Evolutionary conservation across 2,329 filamentous ascomycete genomes (phyloP).

Genomic region (Raffaelea arxii): DNA sequence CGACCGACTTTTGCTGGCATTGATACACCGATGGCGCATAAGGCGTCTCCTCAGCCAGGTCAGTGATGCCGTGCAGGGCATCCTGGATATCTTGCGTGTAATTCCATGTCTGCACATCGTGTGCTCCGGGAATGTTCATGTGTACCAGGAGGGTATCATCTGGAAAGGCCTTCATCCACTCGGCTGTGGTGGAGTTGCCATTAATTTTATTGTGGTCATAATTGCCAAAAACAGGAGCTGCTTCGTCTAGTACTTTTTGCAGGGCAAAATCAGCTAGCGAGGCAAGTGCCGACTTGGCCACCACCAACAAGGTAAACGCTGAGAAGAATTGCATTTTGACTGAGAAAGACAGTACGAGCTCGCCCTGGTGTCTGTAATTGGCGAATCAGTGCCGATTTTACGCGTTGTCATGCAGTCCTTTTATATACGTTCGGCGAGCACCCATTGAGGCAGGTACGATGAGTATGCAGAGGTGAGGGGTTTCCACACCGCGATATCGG

Average conservation of each 20-base stretch:
- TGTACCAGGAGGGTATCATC: conserved; percentile 32
- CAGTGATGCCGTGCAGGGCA: conserved; percentile 19
- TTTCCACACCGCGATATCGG: too few species aligned
- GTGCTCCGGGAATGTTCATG: conserved; percentile 40
- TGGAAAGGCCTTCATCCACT: conserved; percentile 35
- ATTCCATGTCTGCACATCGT: conserved; percentile 43
- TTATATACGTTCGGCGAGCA: too few species aligned
- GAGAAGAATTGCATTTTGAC: too few species aligned
- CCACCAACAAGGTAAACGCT: too few species aligned
- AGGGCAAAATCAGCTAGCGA: conserved; percentile 18
- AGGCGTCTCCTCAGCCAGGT: conserved; percentile 22
- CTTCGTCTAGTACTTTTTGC: conserved; percentile 30
- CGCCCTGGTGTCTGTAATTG: too few species aligned
- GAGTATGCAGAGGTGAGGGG: too few species aligned
- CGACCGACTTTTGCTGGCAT: conserved; percentile 30
- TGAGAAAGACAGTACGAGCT: too few species aligned
- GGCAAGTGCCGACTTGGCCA: too few species aligned
- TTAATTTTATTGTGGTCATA: too few species aligned
- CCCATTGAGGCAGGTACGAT: too few species aligned
- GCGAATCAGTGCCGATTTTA: too few species aligned
- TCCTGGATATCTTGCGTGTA: conserved; percentile 33
- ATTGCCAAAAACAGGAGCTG: conserved; percentile 31
- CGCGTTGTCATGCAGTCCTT: too few species aligned
- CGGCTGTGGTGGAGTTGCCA: conserved; percentile 9
- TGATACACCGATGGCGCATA: conserved; percentile 27